Evolutionary conservation across 805 yeast species (phyloP), one percentile per base, ranked within the genome.

Genomic region (Saccharomycopsis synnaedendra): DNA sequence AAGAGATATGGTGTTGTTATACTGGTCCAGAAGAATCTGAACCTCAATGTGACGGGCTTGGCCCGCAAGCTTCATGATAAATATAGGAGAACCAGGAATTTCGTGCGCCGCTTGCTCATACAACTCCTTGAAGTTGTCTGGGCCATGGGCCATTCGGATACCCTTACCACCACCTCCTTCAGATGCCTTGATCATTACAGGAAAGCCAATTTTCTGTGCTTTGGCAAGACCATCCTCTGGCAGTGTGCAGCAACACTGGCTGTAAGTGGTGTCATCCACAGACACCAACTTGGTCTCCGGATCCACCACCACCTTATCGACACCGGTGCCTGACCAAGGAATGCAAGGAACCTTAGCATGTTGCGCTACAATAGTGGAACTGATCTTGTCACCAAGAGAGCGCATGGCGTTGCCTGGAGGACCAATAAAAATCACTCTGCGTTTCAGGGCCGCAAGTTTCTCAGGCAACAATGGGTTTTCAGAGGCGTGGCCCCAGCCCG

Each of bases 101-200:
- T 93, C 99, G 58, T 85, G 85, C 46, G 95, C 86, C 42, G 97
- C 98, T 71, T 93, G 99, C 57, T 81, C 80, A 64, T 90, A 93
- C 54, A 85, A 68, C 31, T 85, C 54, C 39, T 72, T 60, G 56
- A 93, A 93, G 59, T 88, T 85, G 54, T 78, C 80, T 65, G 84
- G 96, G 54, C 72, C 64, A 49, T 85, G 95, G 55, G 88, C 97
- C 68, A 88, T 88, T 72, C 99, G 83, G 66, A 93, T 93, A 77
- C 99, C 99, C 70, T 93, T 93, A 74, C 99, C 99, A 71, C 99
- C 99, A 68, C 99, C 99, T 74, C 99, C 99, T 79, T 93, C 99
- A 50, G 97, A 88, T 44, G 98, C 98, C 68, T 93, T 93, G 63
- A 93, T 81, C 99, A 93, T 93, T 47, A 93, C 95, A 33, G 99